Evolutionary conservation across 163 green algal genomes (phyloP).

Genomic region (Coccomyxa subellipsoidea): DNA sequence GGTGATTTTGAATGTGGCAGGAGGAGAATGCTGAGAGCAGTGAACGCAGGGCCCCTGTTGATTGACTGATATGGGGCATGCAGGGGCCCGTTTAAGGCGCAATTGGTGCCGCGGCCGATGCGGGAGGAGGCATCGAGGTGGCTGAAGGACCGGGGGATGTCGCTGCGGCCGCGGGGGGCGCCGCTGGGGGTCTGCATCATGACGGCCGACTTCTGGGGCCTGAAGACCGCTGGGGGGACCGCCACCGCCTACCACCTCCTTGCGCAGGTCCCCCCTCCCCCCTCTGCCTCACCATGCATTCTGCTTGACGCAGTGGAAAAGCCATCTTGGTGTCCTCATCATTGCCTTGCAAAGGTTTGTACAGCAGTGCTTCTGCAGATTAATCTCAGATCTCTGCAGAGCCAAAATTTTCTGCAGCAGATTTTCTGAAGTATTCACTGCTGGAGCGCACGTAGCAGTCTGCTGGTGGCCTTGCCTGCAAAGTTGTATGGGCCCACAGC

Average conservation of each 20-base stretch:
- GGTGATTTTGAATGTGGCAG: too few species aligned
- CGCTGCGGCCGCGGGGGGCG: neutral
- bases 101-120: neutral
- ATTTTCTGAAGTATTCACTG: too few species aligned
- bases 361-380: too few species aligned
- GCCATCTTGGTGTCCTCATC: too few species aligned
- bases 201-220: conserved; percentile 25
- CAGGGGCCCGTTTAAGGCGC: neutral
- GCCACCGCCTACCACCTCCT: conserved; percentile 29
- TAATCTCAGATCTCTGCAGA: too few species aligned
- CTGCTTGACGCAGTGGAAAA: too few species aligned
- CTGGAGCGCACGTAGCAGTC: too few species aligned
- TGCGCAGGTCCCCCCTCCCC: neutral
- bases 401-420: too few species aligned
- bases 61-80: neutral
- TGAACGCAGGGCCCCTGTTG: neutral
- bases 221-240: conserved; percentile 14
- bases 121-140: neutral
- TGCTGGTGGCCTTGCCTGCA: too few species aligned
- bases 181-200: conserved; percentile 23
- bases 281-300: neutral
- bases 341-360: neutral
- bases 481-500: too few species aligned
- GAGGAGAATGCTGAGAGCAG: too few species aligned
- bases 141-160: neutral